Evolutionary conservation across 108 stramenopile species (phyloP).

Genomic region (Skeletonema grethae): DNA sequence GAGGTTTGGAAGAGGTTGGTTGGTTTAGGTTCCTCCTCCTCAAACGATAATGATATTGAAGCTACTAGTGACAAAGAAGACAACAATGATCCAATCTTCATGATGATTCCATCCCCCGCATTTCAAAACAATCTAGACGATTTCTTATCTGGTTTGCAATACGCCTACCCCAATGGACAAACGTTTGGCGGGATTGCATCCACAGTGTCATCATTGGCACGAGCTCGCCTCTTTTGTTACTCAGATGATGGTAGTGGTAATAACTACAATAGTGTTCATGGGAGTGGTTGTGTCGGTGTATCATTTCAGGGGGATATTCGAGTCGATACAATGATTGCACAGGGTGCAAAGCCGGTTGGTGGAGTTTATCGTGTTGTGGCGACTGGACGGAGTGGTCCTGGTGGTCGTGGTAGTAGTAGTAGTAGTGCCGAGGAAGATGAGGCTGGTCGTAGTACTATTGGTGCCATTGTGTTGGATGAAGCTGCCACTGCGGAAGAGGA

Average conservation of each 20-base stretch:
- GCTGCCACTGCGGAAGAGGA: constrained; percentile 59
- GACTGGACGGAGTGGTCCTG: constrained; percentile 15
- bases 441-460: constrained; percentile 57
- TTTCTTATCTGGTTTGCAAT: constrained; percentile 54
- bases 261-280: constrained; percentile 24
- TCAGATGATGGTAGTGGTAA: constrained; percentile 15
- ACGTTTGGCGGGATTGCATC: constrained; percentile 82
- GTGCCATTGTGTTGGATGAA: constrained; percentile 79
- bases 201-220: constrained; percentile 69
- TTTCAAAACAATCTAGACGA: constrained; percentile 79
- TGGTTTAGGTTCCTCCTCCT: constrained; percentile 37
- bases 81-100: constrained; percentile 47
- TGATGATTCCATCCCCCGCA: constrained; percentile 72
- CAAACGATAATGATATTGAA: constrained; percentile 1
- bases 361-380: constrained; percentile 81
- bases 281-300: constrained; percentile 83
- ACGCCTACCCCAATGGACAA: constrained; percentile 39
- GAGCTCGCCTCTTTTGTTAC: constrained; percentile 73
- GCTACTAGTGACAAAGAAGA: constrained; percentile 17
- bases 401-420: neutral
- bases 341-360: constrained; percentile 86
- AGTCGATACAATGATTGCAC: constrained; percentile 73
- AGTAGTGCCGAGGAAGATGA: constrained; percentile 16
- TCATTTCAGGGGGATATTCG: constrained; percentile 66
- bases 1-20: constrained; percentile 37